Evolutionary conservation across 495 filamentous ascomycete genomes (phyloP), one percentile per base, ranked within the genome.

Genomic region (Aspergillus bridgeri): DNA sequence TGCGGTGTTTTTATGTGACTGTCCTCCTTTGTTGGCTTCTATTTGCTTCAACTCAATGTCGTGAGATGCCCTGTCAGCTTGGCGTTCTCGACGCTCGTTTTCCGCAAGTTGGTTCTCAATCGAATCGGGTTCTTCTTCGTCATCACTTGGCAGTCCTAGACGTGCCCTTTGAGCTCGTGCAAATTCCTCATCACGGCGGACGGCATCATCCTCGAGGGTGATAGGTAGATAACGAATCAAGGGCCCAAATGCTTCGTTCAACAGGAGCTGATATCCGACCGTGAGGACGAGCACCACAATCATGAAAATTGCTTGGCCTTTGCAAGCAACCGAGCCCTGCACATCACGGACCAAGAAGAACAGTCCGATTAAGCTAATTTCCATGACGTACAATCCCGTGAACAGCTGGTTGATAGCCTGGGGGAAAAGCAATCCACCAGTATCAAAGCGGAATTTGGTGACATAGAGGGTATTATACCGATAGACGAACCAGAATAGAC

Each of bases 401-500:
- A 98, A 98, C 0, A 96, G 86, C 68, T 98, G 95, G 69, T 97
- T 97, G 75, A 98, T 89, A 6, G 94, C 95, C 18, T 83, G 86
- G 3, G 95, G 95, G 65, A 95, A 98, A 21, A 98, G 81, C 27
- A 98, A 79, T 25, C 94, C 94, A 53, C 94, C 95, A 1, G 94
- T 98, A 69, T 98, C 94, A 63, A 87, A 87, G 45, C 83, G 81
- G 70, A 96, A 96, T 49, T 92, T 92, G 43, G 88, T 92, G 54
- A 98, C 92, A 65, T 97, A 98, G 45, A 98, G 84, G 70, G 94
- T 96, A 66, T 93, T 94, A 73, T 98, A 98, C 21, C 93, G 89
- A 72, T 98, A 91, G 5, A 92, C 93, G 54, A 96, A 84, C 93
- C 93, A 98, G 68, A 98, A 91, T 3, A 98, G 78, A 58, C 85